phyloP scores from a whole-genome alignment of 2,329 filamentous ascomycete genomes.

The Dothideomycetes sp. region DNA sequence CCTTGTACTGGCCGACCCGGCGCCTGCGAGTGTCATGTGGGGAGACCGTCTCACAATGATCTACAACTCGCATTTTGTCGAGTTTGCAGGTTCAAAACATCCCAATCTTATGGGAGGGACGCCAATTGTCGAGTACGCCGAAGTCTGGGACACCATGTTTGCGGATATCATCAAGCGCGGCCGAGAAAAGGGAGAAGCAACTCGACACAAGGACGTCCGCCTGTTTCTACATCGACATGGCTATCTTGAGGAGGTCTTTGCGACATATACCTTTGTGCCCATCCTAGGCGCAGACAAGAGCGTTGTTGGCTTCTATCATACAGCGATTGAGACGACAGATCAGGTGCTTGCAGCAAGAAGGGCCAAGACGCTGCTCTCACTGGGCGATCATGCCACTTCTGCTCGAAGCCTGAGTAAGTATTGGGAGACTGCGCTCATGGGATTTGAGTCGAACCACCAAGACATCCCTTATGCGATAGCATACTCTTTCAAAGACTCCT shows the following conservation, averaged over 20 bases:
- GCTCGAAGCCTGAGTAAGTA: slow-evolving; percentile 5
- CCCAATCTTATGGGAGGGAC: slow-evolving; percentile 11
- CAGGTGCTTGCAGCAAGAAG: slow-evolving; percentile 5
- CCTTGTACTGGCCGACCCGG: slow-evolving; percentile 18
- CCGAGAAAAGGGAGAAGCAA: slow-evolving; percentile 11
- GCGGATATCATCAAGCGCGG: slow-evolving; percentile 9
- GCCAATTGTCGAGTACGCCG: neutral
- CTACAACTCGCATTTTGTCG: slow-evolving; percentile 24
- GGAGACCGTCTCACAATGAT: slow-evolving; percentile 22
- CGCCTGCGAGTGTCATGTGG: slow-evolving; percentile 19
- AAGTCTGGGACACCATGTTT: slow-evolving; percentile 6
- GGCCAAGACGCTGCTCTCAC: slow-evolving; percentile 4
- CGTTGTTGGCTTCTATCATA: slow-evolving; percentile 7
- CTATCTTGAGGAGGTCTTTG: slow-evolving; percentile 9
- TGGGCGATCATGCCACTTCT: slow-evolving; percentile 3
- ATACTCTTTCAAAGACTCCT: slow-evolving; percentile 6
- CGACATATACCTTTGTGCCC: slow-evolving; percentile 9
- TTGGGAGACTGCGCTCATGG: slow-evolving; percentile 5
- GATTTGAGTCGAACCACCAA: slow-evolving; percentile 7
- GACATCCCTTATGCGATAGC: slow-evolving; percentile 9
- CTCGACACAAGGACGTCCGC: slow-evolving; percentile 8
- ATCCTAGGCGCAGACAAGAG: slow-evolving; percentile 3
- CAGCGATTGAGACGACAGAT: slow-evolving; percentile 6
- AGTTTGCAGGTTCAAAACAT: slow-evolving; percentile 20
- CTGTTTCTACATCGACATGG: slow-evolving; percentile 9